phyloP scores from a whole-genome alignment of 1,139 yeast species.

The Scheffersomyces illinoinensis region DNA sequence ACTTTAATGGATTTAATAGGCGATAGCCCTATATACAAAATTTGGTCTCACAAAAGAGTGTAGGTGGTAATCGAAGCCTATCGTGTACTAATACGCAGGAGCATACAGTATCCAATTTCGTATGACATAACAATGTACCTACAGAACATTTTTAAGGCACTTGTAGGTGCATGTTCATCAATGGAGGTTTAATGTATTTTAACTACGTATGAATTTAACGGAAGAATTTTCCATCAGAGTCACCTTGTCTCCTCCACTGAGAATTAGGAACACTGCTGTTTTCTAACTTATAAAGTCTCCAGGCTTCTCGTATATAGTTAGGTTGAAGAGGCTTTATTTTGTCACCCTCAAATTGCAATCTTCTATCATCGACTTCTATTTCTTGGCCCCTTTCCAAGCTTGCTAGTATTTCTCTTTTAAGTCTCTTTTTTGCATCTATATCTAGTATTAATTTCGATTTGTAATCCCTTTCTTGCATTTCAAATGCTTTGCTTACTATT shows the following conservation, averaged over 20 bases:
- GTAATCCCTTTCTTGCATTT: slow-evolving; percentile 57
- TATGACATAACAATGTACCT: too few relatives aligned
- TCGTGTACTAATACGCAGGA: background rate
- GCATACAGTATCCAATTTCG: too few relatives aligned
- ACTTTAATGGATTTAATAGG: background rate
- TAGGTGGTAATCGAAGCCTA: too few relatives aligned
- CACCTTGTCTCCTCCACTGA: slow-evolving; percentile 74
- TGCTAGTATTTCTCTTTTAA: slow-evolving; percentile 28
- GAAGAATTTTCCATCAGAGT: slow-evolving; percentile 67
- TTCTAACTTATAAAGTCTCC: slow-evolving; percentile 72
- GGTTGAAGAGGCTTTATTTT: slow-evolving; percentile 68
- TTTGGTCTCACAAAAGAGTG: too few relatives aligned
- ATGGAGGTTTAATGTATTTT: background rate
- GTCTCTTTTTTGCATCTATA: slow-evolving; percentile 37
- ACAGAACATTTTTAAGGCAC: background rate
- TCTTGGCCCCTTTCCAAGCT: slow-evolving; percentile 32
- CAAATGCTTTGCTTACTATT: slow-evolving; percentile 77
- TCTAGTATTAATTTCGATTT: slow-evolving; percentile 43
- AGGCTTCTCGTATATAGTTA: slow-evolving; percentile 85
- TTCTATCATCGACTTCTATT: slow-evolving; percentile 29
- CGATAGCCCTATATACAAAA: background rate
- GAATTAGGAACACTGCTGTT: slow-evolving; percentile 64
- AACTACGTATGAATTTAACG: slow-evolving; percentile 29
- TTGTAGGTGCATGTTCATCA: background rate
- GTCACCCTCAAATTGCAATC: slow-evolving; percentile 42